Evolutionary conservation across 225 moss, liverwort and hornwort genomes (phyloP).

Genomic region (Neckera pumila): DNA sequence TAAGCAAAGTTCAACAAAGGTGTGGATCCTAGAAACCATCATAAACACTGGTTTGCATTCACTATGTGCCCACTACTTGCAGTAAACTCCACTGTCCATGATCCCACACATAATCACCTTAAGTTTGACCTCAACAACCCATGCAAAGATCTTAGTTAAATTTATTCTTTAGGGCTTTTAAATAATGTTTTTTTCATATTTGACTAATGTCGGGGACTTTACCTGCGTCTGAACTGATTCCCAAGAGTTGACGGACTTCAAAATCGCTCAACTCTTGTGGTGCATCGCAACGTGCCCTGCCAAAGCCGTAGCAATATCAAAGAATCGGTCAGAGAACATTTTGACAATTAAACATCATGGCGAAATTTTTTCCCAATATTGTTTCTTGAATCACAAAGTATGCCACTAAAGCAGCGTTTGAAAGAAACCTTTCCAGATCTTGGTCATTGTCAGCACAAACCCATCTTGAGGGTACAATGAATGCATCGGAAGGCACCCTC

Average conservation of each 20-base stretch:
- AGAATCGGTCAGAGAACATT: background rate
- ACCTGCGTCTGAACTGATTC: conserved; percentile 66
- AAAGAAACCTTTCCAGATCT: conserved; percentile 63
- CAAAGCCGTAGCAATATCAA: background rate
- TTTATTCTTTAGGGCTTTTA: background rate
- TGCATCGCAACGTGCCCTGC: conserved; percentile 71
- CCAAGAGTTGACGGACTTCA: conserved; percentile 69
- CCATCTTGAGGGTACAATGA: conserved; percentile 72
- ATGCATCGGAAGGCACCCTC: conserved; percentile 55
- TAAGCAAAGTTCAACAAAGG: background rate
- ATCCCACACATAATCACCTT: background rate
- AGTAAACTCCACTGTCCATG: background rate
- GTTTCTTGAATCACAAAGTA: background rate
- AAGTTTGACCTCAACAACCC: background rate
- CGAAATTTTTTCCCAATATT: background rate
- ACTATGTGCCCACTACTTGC: background rate
- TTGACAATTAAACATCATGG: background rate
- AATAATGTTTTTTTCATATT: background rate
- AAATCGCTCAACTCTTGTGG: conserved; percentile 75
- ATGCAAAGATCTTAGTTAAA: background rate
- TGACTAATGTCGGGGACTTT: background rate
- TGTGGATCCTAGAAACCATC: background rate
- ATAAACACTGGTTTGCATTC: background rate
- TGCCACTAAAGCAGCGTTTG: background rate
- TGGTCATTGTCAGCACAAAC: conserved; percentile 70